Conservation (phyloP, 2,329 filamentous ascomycete genomes). For the Penicillium psychrosexuale region DNA sequence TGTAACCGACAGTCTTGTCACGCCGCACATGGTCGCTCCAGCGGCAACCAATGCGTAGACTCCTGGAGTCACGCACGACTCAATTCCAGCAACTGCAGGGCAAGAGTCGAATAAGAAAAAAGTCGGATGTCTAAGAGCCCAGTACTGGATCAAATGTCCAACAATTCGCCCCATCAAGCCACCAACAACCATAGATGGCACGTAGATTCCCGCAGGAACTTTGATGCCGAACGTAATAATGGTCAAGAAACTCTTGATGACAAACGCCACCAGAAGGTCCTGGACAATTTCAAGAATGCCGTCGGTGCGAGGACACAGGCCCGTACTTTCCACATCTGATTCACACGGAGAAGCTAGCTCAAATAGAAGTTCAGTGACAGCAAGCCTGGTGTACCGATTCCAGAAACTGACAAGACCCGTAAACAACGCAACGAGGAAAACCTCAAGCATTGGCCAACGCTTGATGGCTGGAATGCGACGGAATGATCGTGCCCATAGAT, state of each 20-base stretch:
- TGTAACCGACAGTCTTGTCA: slow-evolving; percentile 88
- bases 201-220: slow-evolving; percentile 93
- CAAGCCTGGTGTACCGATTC: slow-evolving; percentile 85
- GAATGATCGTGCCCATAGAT: slow-evolving; percentile 85
- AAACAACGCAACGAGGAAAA: slow-evolving; percentile 77
- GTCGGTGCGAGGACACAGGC: slow-evolving; percentile 71
- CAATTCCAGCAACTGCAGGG: slow-evolving; percentile 62
- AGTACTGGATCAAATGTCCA: slow-evolving; percentile 79
- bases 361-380: slow-evolving; percentile 85
- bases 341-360: slow-evolving; percentile 88
- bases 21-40: slow-evolving; percentile 96
- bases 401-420: slow-evolving; percentile 88
- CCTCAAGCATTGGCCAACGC: slow-evolving; percentile 77
- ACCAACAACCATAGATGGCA: slow-evolving; percentile 97
- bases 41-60: slow-evolving; percentile 94
- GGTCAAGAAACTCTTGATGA: slow-evolving; percentile 86
- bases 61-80: slow-evolving; percentile 90
- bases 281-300: slow-evolving; percentile 75
- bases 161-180: slow-evolving; percentile 85
- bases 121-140: slow-evolving; percentile 69
- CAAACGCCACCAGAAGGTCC: slow-evolving; percentile 71
- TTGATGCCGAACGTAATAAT: slow-evolving; percentile 94
- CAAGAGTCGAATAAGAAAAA: slow-evolving; percentile 74
- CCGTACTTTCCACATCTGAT: slow-evolving; percentile 60
- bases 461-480: slow-evolving; percentile 78